These are phyloP conservation scores for Tylopilus subfusipes DNA, from an alignment of 768 basidiomycete species.

Conservation along the genomic window DNA sequence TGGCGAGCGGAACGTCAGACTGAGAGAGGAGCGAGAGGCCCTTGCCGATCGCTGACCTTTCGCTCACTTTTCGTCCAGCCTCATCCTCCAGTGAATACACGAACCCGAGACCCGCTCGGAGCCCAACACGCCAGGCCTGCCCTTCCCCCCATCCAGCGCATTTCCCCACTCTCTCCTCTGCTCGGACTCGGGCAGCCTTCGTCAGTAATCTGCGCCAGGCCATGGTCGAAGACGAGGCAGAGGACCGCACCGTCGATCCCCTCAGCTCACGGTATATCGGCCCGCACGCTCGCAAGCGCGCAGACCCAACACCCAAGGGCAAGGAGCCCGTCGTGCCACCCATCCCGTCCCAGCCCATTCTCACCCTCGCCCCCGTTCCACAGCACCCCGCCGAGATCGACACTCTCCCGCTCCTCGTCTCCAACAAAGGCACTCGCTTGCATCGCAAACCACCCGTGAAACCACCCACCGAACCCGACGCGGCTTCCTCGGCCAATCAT, in stretches of 20 bases:
- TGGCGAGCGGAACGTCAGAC: slow-evolving; percentile 59
- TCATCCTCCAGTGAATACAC: slow-evolving; percentile 56
- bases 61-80: slow-evolving; percentile 32
- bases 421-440: slow-evolving; percentile 45
- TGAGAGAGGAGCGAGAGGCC: slow-evolving; percentile 57
- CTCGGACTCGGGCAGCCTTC: slow-evolving; percentile 43
- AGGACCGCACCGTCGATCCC: slow-evolving; percentile 46
- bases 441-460: slow-evolving; percentile 46
- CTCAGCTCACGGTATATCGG: slow-evolving; percentile 45
- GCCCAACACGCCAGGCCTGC: slow-evolving; percentile 25
- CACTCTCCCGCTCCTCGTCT: slow-evolving; percentile 37
- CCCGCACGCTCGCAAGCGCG: slow-evolving; percentile 41
- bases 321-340: slow-evolving; percentile 33
- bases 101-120: slow-evolving; percentile 51
- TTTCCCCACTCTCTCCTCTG: slow-evolving; percentile 47
- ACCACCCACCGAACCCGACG: slow-evolving; percentile 23
- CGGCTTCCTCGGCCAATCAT: slow-evolving; percentile 15
- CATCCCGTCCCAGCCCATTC: slow-evolving; percentile 24
- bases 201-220: slow-evolving; percentile 47
- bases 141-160: slow-evolving; percentile 43
- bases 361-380: slow-evolving; percentile 24
- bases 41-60: background rate
- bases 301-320: slow-evolving; percentile 38
- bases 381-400: slow-evolving; percentile 15
- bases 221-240: slow-evolving; percentile 40